Evolutionary conservation across 1,139 yeast genomes (phyloP), one percentile per base, ranked within the genome.

Genomic region (Yarrowia galli): DNA sequence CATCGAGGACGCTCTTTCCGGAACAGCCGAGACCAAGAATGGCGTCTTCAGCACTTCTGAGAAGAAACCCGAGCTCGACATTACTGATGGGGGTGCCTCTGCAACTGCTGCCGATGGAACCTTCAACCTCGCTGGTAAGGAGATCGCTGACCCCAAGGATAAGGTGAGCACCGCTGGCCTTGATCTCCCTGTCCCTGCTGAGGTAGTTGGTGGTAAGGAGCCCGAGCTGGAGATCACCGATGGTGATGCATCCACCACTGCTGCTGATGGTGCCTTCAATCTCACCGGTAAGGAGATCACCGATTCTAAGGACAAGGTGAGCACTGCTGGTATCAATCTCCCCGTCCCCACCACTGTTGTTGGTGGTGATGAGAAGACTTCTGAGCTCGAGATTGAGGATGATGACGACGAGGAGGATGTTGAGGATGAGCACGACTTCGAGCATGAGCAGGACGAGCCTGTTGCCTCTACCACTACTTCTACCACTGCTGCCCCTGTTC

Each of bases 351-450:
- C 61, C 23, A 40, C 46, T 23, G 61, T 54, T 23, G 61, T 40
- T 25, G 64, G 63, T 42, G 45, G 48, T n/a, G 46, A 38, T 12
- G 64, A 58, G 51, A 43, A 58, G 28, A 43, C 32, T 28, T 42
- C 64, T 9, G 64, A 58, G 42, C 40, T 58, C 20, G 64, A 58
- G 51, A 43, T 43, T 58, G 64, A 58, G 25, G 64, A 58, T 32
- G 64, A 58, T 15, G 64, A 58, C 28, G 64, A 58, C 8, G 64
- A 58, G 6, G 64, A 42, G 22, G 64, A 42, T n/a, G 64, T 20
- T 8, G 64, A 58, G 51, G 64, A 58, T 10, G 64, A 58, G 28
- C 64, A 56, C 64, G 64, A 56, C 25, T 23, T 40, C 23, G 63
- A 53, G 40, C 54, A 35, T 46, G 61, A 54, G 40, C 64, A 42